Base-by-base conservation (phyloP, 345 rosid genomes). In the Eucalyptus curtisii region DNA sequence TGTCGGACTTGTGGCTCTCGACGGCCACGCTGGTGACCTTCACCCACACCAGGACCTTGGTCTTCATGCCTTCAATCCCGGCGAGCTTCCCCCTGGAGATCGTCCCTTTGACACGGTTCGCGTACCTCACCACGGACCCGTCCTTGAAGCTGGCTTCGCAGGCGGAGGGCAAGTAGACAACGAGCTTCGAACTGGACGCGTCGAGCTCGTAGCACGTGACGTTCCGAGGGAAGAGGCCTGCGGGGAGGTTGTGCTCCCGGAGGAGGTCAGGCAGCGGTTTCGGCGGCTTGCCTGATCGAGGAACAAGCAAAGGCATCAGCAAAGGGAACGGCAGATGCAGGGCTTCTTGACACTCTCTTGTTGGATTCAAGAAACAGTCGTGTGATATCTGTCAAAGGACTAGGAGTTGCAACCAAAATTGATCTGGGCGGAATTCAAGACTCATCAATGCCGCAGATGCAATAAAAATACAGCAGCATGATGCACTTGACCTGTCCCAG, bases 31-130 rank as follows among this genome's bases (percentile, higher is more conserved):
- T 49, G 6, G 91, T 90, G 61, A 93, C 91, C 76, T 91, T 91
- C 57, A 93, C 93, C 93, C 94, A 93, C 19, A 93, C 91, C 10
- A 93, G 44, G 5, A 90, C 93, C 90, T 93, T 93, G 12, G 92
- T 93, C 89, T 93, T 91, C 92, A 93, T 91, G 61, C 93, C 94
- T 52, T 90, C 92, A 7, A 91, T 88, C 33, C 89, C 90, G 1
- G 48, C 88, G 0, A 93, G 91, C 90, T 93, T 93, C 53, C 93
- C 94, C 53, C 88, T 92, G 13, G 91, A 88, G 88, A 91, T 42
- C 12, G 87, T 90, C 66, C 89, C 91, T 25, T 90, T 93, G 37
- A 90, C 91, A 2, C 92, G 91, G 14, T 49, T 89, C 13, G 88
- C 89, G 37, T 90, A 91, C 61, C 92, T 89, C 27, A 91, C 50